These are phyloP conservation scores for Canavalia ensiformis DNA, from an alignment of 306 rosid species.

Conservation along the genomic window DNA sequence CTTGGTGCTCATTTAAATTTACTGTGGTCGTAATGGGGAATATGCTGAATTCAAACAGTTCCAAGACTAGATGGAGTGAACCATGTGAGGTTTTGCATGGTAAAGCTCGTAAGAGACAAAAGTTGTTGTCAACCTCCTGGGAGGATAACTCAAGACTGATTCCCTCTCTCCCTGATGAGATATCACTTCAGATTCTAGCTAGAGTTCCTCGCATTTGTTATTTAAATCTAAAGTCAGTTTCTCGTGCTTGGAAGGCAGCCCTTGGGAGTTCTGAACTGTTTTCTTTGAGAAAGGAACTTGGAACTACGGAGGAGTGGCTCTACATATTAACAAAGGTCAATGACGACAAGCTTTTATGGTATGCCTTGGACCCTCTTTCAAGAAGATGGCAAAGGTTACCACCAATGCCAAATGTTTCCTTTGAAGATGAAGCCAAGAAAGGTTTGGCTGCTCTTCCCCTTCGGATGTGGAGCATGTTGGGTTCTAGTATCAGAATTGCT, in stretches of 20 bases:
- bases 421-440: constrained; percentile 45
- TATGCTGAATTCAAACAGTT: constrained; percentile 32
- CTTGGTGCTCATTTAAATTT: constrained; percentile 20
- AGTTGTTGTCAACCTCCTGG: constrained; percentile 26
- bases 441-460: constrained; percentile 43
- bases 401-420: constrained; percentile 49
- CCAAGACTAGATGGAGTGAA: constrained; percentile 32
- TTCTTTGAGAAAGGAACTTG: constrained; percentile 54
- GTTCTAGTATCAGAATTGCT: constrained; percentile 49
- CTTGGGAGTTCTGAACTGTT: constrained; percentile 53
- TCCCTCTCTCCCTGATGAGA: constrained; percentile 52
- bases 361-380: constrained; percentile 56
- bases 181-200: constrained; percentile 55
- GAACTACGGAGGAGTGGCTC: constrained; percentile 58
- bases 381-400: constrained; percentile 59
- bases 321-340: constrained; percentile 53
- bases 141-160: constrained; percentile 43
- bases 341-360: constrained; percentile 55
- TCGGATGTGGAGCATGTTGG: constrained; percentile 50
- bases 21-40: constrained; percentile 49
- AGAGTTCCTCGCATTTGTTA: constrained; percentile 51
- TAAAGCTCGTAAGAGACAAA: constrained; percentile 47
- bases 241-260: constrained; percentile 42
- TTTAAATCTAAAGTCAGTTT: constrained; percentile 49
- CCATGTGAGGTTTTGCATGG: constrained; percentile 41